Percentiles rank a stretch among this genome's conserved stretches.
These are phyloP conservation scores for Besnoitia besnoiti DNA, from an alignment of 169 alveolate genomes.

Conservation along the genomic window DNA sequence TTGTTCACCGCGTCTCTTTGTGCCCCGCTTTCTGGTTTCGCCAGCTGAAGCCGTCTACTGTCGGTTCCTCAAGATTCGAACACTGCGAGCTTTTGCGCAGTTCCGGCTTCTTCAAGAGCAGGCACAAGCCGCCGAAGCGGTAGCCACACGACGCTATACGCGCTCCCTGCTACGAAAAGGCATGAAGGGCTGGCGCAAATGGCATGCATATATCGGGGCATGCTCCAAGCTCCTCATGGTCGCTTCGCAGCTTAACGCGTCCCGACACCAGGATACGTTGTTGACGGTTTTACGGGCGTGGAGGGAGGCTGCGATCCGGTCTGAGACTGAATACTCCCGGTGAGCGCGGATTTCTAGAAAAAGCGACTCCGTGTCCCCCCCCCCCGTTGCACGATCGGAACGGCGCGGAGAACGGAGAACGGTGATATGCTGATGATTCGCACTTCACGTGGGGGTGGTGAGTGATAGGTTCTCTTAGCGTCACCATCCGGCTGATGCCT, in stretches of 20 bases:
- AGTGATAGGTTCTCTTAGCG: no score
- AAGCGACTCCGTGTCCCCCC: no score
- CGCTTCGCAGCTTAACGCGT: conserved; percentile 1
- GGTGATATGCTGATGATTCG: no score
- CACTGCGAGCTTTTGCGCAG: neutral
- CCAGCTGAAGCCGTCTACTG: neutral
- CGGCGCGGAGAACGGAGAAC: no score
- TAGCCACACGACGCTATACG: neutral
- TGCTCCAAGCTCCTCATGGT: conserved; percentile 25
- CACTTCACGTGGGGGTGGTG: no score
- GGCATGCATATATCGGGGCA: conserved; percentile 27
- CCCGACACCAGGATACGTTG: neutral
- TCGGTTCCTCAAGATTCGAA: neutral
- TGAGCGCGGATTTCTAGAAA: no score
- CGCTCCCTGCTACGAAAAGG: neutral
- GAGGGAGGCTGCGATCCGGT: conserved; percentile 1
- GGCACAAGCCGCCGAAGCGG: neutral
- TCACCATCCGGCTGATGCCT: no score
- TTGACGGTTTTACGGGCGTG: neutral
- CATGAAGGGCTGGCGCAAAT: neutral
- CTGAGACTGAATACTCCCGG: neutral
- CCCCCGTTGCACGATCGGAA: no score
- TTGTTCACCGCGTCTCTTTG: neutral
- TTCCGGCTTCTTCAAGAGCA: neutral
- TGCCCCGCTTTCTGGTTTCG: neutral